These are phyloP conservation scores for Hansenula sp. DNA, from an alignment of 1,139 yeast genomes.

Conservation along the genomic window DNA sequence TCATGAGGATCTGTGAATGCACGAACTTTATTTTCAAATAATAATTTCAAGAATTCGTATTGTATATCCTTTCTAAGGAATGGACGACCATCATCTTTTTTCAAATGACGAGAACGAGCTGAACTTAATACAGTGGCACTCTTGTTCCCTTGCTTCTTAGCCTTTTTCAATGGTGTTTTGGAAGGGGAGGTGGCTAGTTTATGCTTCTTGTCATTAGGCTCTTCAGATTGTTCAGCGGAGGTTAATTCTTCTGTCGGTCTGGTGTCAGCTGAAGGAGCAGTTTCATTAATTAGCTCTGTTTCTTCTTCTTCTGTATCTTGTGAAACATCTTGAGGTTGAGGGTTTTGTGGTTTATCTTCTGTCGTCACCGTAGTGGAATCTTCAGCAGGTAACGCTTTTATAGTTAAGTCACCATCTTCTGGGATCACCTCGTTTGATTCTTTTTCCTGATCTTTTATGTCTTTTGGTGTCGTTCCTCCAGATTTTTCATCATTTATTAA, in stretches of 20 bases:
- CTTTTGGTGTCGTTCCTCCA: not conserved
- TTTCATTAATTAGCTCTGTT: not conserved
- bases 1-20: constrained; percentile 61
- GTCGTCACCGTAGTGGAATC: no score
- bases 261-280: not conserved
- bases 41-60: constrained; percentile 63
- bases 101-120: constrained; percentile 61
- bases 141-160: constrained; percentile 6
- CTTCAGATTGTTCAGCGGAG: not conserved
- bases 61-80: constrained; percentile 88
- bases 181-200: constrained; percentile 1
- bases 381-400: no score
- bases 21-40: constrained; percentile 59
- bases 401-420: no score
- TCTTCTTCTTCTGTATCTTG: not conserved
- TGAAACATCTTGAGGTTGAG: not conserved
- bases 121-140: constrained; percentile 15
- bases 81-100: constrained; percentile 90
- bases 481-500: not conserved
- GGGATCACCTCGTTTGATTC: not conserved
- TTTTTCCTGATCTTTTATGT: not conserved
- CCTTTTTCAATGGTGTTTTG: constrained; percentile 11
- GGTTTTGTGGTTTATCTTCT: not conserved
- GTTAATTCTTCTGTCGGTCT: not conserved
- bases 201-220: not conserved